Conservation (phyloP, 2,329 filamentous ascomycete species). For the Remersonia thermophila region DNA sequence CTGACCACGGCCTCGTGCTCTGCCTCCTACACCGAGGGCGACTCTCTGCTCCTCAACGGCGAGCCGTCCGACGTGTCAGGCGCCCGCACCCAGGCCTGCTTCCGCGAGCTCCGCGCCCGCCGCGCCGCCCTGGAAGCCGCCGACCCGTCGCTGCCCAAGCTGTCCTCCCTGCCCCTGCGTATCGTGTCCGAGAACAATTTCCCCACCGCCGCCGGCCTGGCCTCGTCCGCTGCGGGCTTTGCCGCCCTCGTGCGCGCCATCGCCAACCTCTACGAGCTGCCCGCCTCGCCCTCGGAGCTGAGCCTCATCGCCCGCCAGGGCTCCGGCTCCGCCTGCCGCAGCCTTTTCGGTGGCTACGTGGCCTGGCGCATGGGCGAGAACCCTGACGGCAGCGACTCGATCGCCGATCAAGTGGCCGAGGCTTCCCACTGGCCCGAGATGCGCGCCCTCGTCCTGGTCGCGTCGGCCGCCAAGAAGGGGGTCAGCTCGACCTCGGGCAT, state of each 20-base stretch:
- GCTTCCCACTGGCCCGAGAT: slow-evolving; percentile 91
- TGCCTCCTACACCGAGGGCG: slow-evolving; percentile 47
- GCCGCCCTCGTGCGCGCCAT: slow-evolving; percentile 70
- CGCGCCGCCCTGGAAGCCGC: slow-evolving; percentile 62
- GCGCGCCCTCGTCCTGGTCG: slow-evolving; percentile 84
- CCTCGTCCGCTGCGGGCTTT: slow-evolving; percentile 58
- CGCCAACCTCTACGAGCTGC: slow-evolving; percentile 80
- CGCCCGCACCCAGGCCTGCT: slow-evolving; percentile 86
- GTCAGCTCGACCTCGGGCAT: slow-evolving; percentile 88
- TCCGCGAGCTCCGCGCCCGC: slow-evolving; percentile 70
- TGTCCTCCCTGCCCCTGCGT: slow-evolving; percentile 64
- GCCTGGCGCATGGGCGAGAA: slow-evolving; percentile 76
- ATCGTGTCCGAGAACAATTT: slow-evolving; percentile 98
- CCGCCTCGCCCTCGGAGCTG: slow-evolving; percentile 68
- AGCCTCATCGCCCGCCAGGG: slow-evolving; percentile 86
- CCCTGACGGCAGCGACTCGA: slow-evolving; percentile 71
- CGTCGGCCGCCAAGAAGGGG: slow-evolving; percentile 87
- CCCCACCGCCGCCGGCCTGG: slow-evolving; percentile 86
- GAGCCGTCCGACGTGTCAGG: slow-evolving; percentile 72
- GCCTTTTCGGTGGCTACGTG: slow-evolving; percentile 88
- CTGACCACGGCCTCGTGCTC: slow-evolving; percentile 94
- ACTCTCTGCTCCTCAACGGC: slow-evolving; percentile 77
- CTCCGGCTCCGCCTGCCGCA: slow-evolving; percentile 87
- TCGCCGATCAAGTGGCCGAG: slow-evolving; percentile 78
- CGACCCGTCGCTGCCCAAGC: slow-evolving; percentile 65